These are phyloP conservation scores for Tuber magnatum DNA, from an alignment of 495 filamentous ascomycete genomes.

Conservation along the genomic window DNA sequence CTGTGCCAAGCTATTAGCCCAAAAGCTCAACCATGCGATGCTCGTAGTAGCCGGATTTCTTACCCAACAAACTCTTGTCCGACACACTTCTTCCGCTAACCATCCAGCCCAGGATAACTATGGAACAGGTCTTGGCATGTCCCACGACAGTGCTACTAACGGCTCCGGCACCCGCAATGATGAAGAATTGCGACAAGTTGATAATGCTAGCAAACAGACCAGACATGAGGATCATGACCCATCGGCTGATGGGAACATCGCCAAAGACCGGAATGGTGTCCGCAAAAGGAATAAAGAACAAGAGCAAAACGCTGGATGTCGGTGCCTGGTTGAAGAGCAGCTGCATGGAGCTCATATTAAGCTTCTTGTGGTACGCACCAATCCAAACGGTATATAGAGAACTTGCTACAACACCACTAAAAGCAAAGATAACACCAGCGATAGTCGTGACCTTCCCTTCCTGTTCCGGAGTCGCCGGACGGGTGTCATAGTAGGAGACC, in stretches of 20 bases:
- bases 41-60: not conserved
- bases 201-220: conserved; percentile 60
- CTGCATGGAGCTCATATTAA: conserved; percentile 63
- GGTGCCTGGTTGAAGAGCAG: conserved; percentile 66
- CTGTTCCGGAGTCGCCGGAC: conserved; percentile 45
- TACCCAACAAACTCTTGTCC: conserved; percentile 50
- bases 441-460: conserved; percentile 49
- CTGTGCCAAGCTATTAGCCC: conserved; percentile 14
- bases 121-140: conserved; percentile 57
- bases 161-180: conserved; percentile 61
- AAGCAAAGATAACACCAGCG: conserved; percentile 57
- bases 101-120: conserved; percentile 54
- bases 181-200: conserved; percentile 69
- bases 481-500: conserved; percentile 65
- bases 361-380: conserved; percentile 58
- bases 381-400: conserved; percentile 67
- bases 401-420: conserved; percentile 57
- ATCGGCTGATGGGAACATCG: conserved; percentile 48
- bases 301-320: conserved; percentile 54
- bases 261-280: conserved; percentile 55
- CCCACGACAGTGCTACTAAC: conserved; percentile 67
- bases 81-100: conserved; percentile 48
- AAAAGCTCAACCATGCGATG: conserved; percentile 5
- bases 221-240: conserved; percentile 53
- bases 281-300: conserved; percentile 59